A percentile compares a stretch with the other conserved stretches of the same genome.
Evolutionary conservation across 345 rosid species (phyloP).

Genomic region (Gossypium thurberi): DNA sequence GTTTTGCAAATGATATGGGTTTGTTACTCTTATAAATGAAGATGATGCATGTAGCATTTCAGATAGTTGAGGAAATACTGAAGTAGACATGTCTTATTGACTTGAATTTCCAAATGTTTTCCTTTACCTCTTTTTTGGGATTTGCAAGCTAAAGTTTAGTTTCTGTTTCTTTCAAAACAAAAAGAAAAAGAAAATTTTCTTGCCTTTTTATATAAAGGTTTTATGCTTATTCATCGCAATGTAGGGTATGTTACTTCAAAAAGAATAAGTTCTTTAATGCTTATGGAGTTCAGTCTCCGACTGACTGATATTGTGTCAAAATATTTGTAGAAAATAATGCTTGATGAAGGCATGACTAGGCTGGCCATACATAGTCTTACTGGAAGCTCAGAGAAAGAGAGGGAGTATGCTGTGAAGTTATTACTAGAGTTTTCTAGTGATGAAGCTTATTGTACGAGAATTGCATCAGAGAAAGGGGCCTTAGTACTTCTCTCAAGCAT

Average conservation of each 20-base stretch:
- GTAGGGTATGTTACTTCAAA: background rate
- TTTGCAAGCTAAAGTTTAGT: background rate
- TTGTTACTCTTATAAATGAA: background rate
- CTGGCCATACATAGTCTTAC: conserved; percentile 33
- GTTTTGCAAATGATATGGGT: background rate
- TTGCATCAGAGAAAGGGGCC: conserved; percentile 41
- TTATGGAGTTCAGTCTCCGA: background rate
- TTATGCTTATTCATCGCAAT: background rate
- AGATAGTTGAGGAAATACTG: background rate
- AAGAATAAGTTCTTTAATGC: background rate
- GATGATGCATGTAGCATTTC: background rate
- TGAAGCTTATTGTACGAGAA: conserved; percentile 29
- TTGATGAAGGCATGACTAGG: conserved; percentile 41
- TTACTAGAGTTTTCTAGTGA: conserved; percentile 29
- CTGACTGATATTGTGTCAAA: conserved; percentile 7
- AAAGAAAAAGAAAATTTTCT: background rate
- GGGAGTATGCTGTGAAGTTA: conserved; percentile 35
- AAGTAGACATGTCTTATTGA: background rate
- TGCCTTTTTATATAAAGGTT: background rate
- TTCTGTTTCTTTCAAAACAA: background rate
- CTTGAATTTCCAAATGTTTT: background rate
- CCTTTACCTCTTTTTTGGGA: background rate
- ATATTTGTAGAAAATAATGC: conserved; percentile 29
- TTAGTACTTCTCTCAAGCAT: conserved; percentile 37
- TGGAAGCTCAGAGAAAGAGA: conserved; percentile 39